Evolutionary conservation across 805 yeast genomes (phyloP).

Genomic region (Alloascoidea africana): DNA sequence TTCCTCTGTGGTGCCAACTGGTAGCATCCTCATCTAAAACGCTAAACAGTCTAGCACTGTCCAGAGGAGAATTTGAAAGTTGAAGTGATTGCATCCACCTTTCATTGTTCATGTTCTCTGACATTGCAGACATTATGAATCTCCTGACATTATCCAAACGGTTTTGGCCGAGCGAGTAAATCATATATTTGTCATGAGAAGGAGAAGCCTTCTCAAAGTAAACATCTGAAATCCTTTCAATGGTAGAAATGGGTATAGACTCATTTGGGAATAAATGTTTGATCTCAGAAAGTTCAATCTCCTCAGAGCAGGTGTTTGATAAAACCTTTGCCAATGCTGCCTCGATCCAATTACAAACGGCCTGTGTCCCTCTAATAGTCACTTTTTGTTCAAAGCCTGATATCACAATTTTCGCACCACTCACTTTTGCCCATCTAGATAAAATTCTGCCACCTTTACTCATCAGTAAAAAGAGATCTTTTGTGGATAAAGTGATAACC

Average conservation of each 20-base stretch:
- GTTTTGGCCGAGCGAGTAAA: constrained; percentile 14
- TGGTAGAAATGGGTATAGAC: constrained; percentile 12
- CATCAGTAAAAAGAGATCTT: constrained; percentile 25
- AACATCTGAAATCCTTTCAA: constrained; percentile 21
- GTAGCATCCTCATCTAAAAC: constrained; percentile 18
- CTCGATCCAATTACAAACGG: constrained; percentile 27
- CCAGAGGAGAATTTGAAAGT: background rate
- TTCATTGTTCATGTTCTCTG: constrained; percentile 1
- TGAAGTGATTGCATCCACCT: background rate
- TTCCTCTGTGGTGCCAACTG: constrained; percentile 18
- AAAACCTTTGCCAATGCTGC: constrained; percentile 22
- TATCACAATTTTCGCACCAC: constrained; percentile 25
- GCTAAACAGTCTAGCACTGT: background rate
- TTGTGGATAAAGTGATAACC: constrained; percentile 18
- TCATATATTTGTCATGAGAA: constrained; percentile 15
- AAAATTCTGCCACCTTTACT: constrained; percentile 24
- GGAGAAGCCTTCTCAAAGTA: constrained; percentile 19
- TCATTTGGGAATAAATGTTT: constrained; percentile 17
- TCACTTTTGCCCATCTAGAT: constrained; percentile 22
- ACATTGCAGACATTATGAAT: constrained; percentile 13
- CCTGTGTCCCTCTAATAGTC: constrained; percentile 23
- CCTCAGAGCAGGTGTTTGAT: constrained; percentile 15
- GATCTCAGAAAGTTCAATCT: constrained; percentile 19
- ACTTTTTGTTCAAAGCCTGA: constrained; percentile 18
- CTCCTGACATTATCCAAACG: constrained; percentile 3